Percentiles rank a stretch among this genome's conserved stretches.
Conservation (phyloP, 345 rosid species). For the Schrenkiella parvula region DNA sequence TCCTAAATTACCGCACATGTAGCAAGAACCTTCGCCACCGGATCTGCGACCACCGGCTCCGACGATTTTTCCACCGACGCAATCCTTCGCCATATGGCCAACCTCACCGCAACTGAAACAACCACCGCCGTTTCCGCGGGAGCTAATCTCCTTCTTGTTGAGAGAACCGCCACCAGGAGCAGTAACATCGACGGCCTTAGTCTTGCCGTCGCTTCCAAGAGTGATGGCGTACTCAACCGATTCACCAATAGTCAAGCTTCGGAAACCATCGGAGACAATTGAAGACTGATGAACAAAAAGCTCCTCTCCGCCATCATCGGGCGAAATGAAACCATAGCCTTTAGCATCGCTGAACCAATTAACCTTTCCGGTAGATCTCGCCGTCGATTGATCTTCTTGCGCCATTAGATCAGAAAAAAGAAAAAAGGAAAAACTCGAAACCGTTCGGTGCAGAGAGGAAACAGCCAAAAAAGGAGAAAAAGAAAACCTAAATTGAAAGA, state of each 20-base stretch:
- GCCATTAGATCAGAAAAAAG: constrained; percentile 27
- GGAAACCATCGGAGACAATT: constrained; percentile 62
- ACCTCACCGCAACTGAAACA: constrained; percentile 39
- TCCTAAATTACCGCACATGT: constrained; percentile 42
- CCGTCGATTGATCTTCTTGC: constrained; percentile 31
- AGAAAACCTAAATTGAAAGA: constrained; percentile 17
- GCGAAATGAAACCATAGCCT: constrained; percentile 74
- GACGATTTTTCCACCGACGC: constrained; percentile 20
- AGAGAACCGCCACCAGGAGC: constrained; percentile 43
- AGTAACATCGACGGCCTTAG: constrained; percentile 49
- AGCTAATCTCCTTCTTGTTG: constrained; percentile 30
- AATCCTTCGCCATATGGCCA: constrained; percentile 45
- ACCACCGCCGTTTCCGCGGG: constrained; percentile 30
- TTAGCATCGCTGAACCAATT: constrained; percentile 55
- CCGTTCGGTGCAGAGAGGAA: constrained; percentile 12
- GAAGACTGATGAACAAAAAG: constrained; percentile 73
- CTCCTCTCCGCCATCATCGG: constrained; percentile 65
- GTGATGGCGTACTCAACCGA: constrained; percentile 46
- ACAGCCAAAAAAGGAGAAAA: neutral
- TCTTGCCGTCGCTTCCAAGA: constrained; percentile 38
- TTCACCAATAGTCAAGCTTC: constrained; percentile 48
- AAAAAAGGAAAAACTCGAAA: constrained; percentile 14
- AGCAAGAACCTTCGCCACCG: constrained; percentile 41
- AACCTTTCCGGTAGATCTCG: constrained; percentile 57
- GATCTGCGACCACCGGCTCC: constrained; percentile 30